Evolutionary conservation across 179 eudicot genomes (phyloP), one percentile per base, ranked within the genome.

Genomic region (Heliamphora pulchella): DNA sequence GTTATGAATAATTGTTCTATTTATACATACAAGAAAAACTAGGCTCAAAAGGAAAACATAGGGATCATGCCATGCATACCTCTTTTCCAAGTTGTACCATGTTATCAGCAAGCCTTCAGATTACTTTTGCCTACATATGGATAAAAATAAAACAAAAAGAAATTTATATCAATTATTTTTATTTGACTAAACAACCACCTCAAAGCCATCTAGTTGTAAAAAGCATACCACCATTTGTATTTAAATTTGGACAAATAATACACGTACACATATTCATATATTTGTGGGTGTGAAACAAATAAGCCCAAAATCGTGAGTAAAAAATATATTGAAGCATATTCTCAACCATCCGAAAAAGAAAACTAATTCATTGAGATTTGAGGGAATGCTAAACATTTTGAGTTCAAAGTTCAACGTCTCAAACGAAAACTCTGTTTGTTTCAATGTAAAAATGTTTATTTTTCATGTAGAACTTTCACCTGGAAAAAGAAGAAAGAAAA

Each of bases 71-170:
- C 13, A 13, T 5, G 78, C 89, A 74, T 71, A 94, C 98, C 91
- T 95, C 97, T 87, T 93, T 93, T 20, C 98, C 98, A 17, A 93
- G 90, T 82, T 92, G 92, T 70, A 95, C 93, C 98, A 95, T 95
- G 79, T 89, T 95, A 83, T 95, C 98, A 84, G 98, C 98, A 83
- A 95, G 91, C 82, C 98, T 83, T 0, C 98, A 94, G 72, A 95
- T 88, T 86, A 93, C 97, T 87, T 95, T 95, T 17, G 98, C 98
- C 98, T 93, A 80, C 67, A 78, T 78, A 83, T 9, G 58, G 55
- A 70, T 67, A 81, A 80, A 65, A 77, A 20, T 8, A 47, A 20
- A 53, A 41, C 8, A 46, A 61, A 51, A 7, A 39, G 63, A 48
- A 61, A 70, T 4, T 58, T 20, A 20, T 64, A 51, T 73, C 59